Percentiles rank a stretch among this genome's conserved stretches.
Evolutionary conservation across 2,329 filamentous ascomycete genomes (phyloP).

Genomic region (Trichoderma harzianum): DNA sequence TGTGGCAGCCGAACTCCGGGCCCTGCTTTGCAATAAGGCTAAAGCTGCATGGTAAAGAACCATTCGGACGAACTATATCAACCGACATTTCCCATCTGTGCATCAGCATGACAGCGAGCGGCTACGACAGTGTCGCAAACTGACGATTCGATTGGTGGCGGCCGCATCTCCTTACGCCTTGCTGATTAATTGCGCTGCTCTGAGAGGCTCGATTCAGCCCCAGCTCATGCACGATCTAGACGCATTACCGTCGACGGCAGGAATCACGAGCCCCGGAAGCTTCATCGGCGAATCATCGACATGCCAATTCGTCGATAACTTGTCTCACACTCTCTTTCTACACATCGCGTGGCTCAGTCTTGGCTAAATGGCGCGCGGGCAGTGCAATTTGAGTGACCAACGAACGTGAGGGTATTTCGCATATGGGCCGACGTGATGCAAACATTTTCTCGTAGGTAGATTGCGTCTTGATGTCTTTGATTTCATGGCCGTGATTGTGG

Average conservation of each 20-base stretch:
- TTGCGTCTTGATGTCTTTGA: neutral
- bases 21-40: neutral
- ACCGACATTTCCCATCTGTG: neutral
- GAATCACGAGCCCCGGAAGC: neutral
- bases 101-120: neutral
- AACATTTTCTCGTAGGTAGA: conserved; percentile 10
- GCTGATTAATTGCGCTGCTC: conserved; percentile 37
- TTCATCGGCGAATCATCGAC: conserved; percentile 8
- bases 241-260: neutral
- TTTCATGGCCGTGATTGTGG: neutral
- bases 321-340: neutral
- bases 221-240: conserved; percentile 6
- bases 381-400: conserved; percentile 4
- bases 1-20: neutral
- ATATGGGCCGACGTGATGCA: conserved; percentile 1
- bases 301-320: neutral
- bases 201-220: conserved; percentile 29
- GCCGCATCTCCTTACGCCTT: conserved; percentile 6
- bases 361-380: conserved; percentile 6
- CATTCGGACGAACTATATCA: neutral
- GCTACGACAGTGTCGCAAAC: neutral
- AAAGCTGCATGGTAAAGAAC: neutral
- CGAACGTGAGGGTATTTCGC: conserved; percentile 12
- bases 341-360: neutral
- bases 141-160: neutral